phyloP scores from a whole-genome alignment of 2,329 filamentous ascomycete species.

The Tolypocladium album region DNA sequence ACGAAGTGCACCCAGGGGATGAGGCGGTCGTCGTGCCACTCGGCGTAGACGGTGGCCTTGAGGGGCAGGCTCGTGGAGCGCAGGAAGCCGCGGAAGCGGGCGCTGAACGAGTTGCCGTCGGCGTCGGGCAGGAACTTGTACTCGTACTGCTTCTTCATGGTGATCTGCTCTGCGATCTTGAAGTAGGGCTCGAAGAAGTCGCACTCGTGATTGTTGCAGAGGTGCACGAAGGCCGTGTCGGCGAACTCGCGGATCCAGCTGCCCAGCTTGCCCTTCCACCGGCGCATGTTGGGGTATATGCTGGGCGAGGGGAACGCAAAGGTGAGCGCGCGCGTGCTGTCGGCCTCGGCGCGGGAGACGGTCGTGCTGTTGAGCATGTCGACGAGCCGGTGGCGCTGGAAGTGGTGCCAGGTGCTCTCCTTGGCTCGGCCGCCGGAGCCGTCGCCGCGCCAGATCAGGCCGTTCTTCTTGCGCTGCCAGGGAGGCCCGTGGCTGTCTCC shows the following conservation, averaged over 20 bases:
- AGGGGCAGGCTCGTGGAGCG: conserved; percentile 54
- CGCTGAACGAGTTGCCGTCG: conserved; percentile 58
- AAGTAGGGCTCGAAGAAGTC: conserved; percentile 27
- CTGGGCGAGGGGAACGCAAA: conserved; percentile 34
- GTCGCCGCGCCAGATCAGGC: conserved; percentile 53
- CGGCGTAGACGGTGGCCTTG: conserved; percentile 61
- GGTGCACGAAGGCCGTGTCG: conserved; percentile 32
- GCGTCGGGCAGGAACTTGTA: conserved; percentile 60
- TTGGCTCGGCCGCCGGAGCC: conserved; percentile 47
- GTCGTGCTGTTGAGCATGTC: conserved; percentile 57
- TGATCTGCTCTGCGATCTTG: conserved; percentile 16
- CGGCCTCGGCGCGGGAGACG: conserved; percentile 35
- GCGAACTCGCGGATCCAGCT: conserved; percentile 28
- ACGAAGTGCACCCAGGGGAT: conserved; percentile 63
- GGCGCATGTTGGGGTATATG: conserved; percentile 30
- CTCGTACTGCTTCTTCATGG: conserved; percentile 38
- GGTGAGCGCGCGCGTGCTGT: conserved; percentile 27
- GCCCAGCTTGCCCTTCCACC: conserved; percentile 23
- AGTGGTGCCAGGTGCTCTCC: conserved; percentile 51
- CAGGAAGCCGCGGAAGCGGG: conserved; percentile 53
- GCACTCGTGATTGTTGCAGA: conserved; percentile 28
- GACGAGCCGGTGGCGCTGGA: conserved; percentile 62
- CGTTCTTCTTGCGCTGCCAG: conserved; percentile 47
- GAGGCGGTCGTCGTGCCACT: conserved; percentile 65
- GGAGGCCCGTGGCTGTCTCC: conserved; percentile 40